phyloP scores from a whole-genome alignment of 176 grass and related monocot species.

The Metroxylon sagu region DNA sequence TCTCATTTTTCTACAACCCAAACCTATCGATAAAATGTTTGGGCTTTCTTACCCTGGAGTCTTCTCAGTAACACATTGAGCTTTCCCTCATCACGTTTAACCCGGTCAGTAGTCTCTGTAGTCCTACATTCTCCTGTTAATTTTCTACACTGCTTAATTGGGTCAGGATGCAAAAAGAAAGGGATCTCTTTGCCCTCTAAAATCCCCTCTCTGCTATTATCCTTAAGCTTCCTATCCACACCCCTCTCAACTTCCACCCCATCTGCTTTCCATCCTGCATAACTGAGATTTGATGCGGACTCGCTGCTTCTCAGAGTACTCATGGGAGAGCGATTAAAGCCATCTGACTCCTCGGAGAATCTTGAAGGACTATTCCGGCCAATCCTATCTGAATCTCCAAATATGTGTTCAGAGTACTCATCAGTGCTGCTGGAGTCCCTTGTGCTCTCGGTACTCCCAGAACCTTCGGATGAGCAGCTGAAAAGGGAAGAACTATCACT shows the following conservation, averaged over 20 bases:
- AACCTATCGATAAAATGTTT: conserved; percentile 49
- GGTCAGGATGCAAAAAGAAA: conserved; percentile 34
- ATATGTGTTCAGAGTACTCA: conserved; percentile 35
- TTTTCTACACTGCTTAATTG: conserved; percentile 31
- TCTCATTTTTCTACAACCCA: conserved; percentile 52
- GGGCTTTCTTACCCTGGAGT: conserved; percentile 31
- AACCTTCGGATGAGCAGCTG: conserved; percentile 28
- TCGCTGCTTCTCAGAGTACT: conserved; percentile 8
- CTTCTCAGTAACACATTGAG: conserved; percentile 22
- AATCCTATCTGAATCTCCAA: conserved; percentile 30
- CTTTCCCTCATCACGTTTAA: conserved; percentile 28
- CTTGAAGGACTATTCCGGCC: conserved; percentile 11
- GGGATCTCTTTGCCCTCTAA: neutral
- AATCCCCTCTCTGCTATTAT: conserved; percentile 3
- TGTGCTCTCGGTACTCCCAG: conserved; percentile 40
- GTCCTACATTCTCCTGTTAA: conserved; percentile 32
- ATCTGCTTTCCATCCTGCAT: conserved; percentile 23
- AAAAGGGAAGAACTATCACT: conserved; percentile 60
- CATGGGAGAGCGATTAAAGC: conserved; percentile 12
- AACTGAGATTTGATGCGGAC: conserved; percentile 20
- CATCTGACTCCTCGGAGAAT: conserved; percentile 22
- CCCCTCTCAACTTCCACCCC: conserved; percentile 1
- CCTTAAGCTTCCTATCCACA: conserved; percentile 2
- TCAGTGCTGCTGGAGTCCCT: conserved; percentile 49
- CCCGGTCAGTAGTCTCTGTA: conserved; percentile 34